Base-by-base conservation (phyloP, 768 basidiomycete species). In the Sporobolomyces pararoseus region DNA sequence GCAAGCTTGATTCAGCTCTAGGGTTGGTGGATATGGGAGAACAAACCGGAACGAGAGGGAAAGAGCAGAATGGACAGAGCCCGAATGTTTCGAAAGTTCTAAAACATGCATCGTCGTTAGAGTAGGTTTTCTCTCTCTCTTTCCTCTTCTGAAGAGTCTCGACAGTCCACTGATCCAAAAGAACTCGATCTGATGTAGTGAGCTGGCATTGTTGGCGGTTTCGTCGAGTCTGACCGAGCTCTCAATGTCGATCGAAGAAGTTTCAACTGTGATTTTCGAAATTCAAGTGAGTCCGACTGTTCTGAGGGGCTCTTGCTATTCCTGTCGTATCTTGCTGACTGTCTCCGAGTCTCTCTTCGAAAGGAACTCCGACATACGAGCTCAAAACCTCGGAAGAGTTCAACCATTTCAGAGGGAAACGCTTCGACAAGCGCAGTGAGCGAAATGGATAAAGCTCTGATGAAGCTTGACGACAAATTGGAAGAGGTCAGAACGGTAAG, bases 361-460 rank as follows among this genome's bases (percentile, higher is more conserved):
- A n/a, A 76, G 71, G 74, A 77, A 55, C 64, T 74, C 12, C 71
- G 76, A 7, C 76, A 77, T 42, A 39, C 67, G 37, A 63, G 70
- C 16, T 51, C 65, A 27, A 25, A n/a, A n/a, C n/a, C n/a, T n/a
- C n/a, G n/a, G 21, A 44, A 34, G 47, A 17, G 7, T 21, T 32
- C 17, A 12, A 14, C 44, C 46, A 13, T 27, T 42, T 0, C 17
- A n/a, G 55, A 27, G 12, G 39, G 37, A 14, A 47, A 12, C 19
- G 17, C 31, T 17, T 17, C 54, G 23, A 25, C 14, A 12, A 59
- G 17, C 35, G 57, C 27, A 1, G 34, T 58, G 25, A 69, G 54
- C 54, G 65, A 71, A n/a, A 68, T 77, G 6, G 77, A 77, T 31
- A 49, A 34, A 3, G 63, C 68, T 29, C 53, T 77, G 5, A 69